phyloP scores from a whole-genome alignment of 352 stramenopile species.

The Aphanomyces stellatus region DNA sequence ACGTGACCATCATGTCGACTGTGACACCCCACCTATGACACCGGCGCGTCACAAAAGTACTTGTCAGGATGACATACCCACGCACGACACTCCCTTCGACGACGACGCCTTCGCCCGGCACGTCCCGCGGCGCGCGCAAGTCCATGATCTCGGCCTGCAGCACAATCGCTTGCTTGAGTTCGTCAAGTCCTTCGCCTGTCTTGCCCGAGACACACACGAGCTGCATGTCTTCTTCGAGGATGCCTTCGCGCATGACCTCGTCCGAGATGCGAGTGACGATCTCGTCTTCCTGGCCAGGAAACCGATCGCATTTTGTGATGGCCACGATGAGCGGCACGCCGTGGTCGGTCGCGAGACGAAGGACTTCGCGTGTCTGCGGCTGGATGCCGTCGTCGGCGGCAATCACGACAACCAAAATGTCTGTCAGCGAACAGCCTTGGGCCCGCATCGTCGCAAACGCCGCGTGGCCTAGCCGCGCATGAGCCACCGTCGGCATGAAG shows the following conservation, averaged over 20 bases:
- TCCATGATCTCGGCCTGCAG: slow-evolving; percentile 95
- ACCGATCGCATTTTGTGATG: slow-evolving; percentile 96
- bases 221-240: slow-evolving; percentile 91
- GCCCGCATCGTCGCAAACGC: slow-evolving; percentile 98
- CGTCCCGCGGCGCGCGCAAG: slow-evolving; percentile 86
- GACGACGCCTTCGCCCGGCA: slow-evolving; percentile 89
- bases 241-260: slow-evolving; percentile 90
- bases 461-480: slow-evolving; percentile 63
- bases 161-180: slow-evolving; percentile 95
- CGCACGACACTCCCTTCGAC: slow-evolving; percentile 94
- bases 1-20: slow-evolving; percentile 94
- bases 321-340: slow-evolving; percentile 95
- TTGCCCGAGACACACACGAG: slow-evolving; percentile 95
- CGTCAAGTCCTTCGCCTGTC: slow-evolving; percentile 87
- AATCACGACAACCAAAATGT: slow-evolving; percentile 97
- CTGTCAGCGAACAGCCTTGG: slow-evolving; percentile 94
- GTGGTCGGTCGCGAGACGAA: slow-evolving; percentile 91
- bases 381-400: slow-evolving; percentile 98
- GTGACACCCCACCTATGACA: slow-evolving; percentile 89
- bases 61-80: slow-evolving; percentile 24
- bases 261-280: slow-evolving; percentile 56
- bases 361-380: slow-evolving; percentile 95
- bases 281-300: slow-evolving; percentile 48
- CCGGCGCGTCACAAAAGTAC: not conserved
- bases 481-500: not conserved